Evolutionary conservation across 2,329 filamentous ascomycete species (phyloP).

Genomic region (Dryadomyces sulphureus): DNA sequence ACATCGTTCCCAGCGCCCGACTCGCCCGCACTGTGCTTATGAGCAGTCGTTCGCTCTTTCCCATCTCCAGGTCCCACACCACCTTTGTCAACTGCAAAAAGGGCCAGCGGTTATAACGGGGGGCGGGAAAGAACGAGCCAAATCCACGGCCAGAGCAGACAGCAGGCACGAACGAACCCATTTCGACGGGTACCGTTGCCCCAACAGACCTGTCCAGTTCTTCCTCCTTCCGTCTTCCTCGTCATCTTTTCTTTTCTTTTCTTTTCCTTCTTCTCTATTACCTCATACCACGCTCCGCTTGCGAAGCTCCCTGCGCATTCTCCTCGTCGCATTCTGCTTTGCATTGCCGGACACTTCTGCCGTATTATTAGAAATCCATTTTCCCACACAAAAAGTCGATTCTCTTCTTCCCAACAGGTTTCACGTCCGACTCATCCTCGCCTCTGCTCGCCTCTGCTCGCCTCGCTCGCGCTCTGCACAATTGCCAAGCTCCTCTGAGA

Average conservation of each 20-base stretch:
- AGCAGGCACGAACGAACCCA: neutral
- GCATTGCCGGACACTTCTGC: too few relatives aligned
- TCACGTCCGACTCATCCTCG: too few relatives aligned
- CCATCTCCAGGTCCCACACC: conserved; percentile 8
- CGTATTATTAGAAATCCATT: too few relatives aligned
- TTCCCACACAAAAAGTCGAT: too few relatives aligned
- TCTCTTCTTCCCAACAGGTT: too few relatives aligned
- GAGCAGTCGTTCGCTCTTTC: neutral
- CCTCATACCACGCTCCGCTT: neutral
- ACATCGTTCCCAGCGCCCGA: neutral
- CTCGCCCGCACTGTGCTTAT: conserved; percentile 5
- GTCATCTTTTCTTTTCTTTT: neutral
- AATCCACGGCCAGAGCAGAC: neutral
- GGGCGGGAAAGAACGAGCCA: conserved; percentile 4
- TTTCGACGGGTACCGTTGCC: neutral
- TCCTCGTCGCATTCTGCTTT: neutral
- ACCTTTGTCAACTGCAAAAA: conserved; percentile 6
- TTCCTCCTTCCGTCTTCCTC: neutral
- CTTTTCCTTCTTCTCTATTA: neutral
- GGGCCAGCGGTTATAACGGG: conserved; percentile 5
- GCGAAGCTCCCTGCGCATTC: neutral
- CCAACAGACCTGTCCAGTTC: neutral
- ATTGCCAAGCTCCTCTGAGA: neutral
- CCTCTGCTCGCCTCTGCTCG: neutral
- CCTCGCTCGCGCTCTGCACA: neutral